Base-by-base conservation (phyloP, 2,329 filamentous ascomycete genomes). In the Tolypocladium tropicale region DNA sequence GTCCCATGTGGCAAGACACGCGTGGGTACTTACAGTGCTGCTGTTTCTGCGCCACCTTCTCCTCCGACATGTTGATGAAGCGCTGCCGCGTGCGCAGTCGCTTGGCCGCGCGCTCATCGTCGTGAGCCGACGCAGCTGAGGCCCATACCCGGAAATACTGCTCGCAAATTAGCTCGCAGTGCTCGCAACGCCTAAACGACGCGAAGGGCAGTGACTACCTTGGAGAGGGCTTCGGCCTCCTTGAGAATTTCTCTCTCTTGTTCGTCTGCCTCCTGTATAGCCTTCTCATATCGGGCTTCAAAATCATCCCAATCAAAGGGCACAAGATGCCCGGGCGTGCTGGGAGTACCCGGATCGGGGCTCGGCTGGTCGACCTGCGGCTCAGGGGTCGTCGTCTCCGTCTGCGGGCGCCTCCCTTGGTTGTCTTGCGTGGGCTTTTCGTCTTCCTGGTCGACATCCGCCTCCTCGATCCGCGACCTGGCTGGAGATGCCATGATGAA, bases 91-190 rank as follows among this genome's bases (percentile, higher is more conserved):
- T 96, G 65, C 86, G 88, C 50, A 96, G 78, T 55, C 91, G 84
- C 70, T 93, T 93, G 60, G 83, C 78, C 28, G 89, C 88, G 56
- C 92, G 82, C 57, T 86, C 85, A 55, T 88, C 84, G 68, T 96
- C 92, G 59, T 89, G 84, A 12, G 77, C 73, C 34, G 84, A 80
- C 1, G 88, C 86, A 14, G 88, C 83, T 23, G 85, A 78, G 28
- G 89, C 88, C 91, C 92, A 96, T 37, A 85, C 74, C 57, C 80
- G 79, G 69, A 95, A 95, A 67, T 88, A 88, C 90, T 95, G 61
- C 30, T 52, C 36, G 30, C 0, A 9, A 12, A 36, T 46, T 37
- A 53, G 53, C 14, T 32, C 4, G 3, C 34, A 12, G 7, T 9
- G 6, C 28, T 2, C 5, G 14, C 3, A 21, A 21, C 28, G 33